These are phyloP conservation scores for Blastocystis sp. DNA, from an alignment of 352 stramenopile genomes.

Conservation along the genomic window DNA sequence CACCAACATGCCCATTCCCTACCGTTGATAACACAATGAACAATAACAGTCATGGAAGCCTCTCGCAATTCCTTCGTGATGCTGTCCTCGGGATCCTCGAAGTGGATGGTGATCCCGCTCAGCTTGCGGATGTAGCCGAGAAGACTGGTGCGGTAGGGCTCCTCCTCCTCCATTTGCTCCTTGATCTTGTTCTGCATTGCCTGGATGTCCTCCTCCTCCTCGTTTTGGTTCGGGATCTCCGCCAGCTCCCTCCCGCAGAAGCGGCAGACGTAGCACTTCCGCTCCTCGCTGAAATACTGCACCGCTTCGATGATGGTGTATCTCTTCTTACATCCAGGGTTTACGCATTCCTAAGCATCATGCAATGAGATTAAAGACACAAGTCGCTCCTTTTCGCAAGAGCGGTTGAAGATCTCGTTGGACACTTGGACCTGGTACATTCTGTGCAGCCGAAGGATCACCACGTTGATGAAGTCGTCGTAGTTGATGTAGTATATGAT, in stretches of 20 bases:
- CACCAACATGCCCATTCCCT: neutral
- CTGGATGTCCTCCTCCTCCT: constrained; percentile 35
- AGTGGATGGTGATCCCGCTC: constrained; percentile 8
- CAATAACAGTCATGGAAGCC: neutral
- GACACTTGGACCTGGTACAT: constrained; percentile 55
- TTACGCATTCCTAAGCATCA: constrained; percentile 40
- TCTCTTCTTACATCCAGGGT: constrained; percentile 8
- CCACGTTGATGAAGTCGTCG: constrained; percentile 46
- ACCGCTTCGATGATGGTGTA: constrained; percentile 18
- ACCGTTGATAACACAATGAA: neutral
- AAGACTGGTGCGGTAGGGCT: neutral
- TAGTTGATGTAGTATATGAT: constrained; percentile 53
- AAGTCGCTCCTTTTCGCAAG: constrained; percentile 23
- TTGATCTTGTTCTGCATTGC: constrained; percentile 65
- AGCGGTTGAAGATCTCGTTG: constrained; percentile 48
- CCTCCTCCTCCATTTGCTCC: neutral
- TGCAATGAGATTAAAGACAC: neutral
- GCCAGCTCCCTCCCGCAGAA: neutral
- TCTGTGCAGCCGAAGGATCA: constrained; percentile 29
- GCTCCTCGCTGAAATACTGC: neutral
- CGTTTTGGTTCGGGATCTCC: neutral
- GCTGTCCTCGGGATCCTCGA: neutral
- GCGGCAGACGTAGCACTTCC: constrained; percentile 31
- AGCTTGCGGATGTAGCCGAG: neutral
- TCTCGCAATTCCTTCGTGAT: constrained; percentile 34